Conservation (phyloP, 2,329 filamentous ascomycete species). For the Penicillium sp. region DNA sequence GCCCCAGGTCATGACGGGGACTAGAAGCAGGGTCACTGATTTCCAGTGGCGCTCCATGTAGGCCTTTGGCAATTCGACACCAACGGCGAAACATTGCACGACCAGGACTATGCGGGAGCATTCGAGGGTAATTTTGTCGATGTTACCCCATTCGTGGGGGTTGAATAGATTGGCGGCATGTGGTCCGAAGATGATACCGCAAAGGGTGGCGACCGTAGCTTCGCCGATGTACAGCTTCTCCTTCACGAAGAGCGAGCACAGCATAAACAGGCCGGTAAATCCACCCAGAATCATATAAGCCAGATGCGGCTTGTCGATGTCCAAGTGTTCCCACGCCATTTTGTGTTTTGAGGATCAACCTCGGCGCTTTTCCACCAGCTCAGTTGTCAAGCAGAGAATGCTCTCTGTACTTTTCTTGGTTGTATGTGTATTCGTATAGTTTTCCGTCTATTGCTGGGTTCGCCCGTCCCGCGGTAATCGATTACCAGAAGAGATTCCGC, state of each 20-base stretch:
- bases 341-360: slow-evolving; percentile 17
- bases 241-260: slow-evolving; percentile 97
- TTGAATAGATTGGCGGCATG: slow-evolving; percentile 69
- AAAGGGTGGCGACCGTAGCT: slow-evolving; percentile 83
- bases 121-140: slow-evolving; percentile 70
- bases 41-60: slow-evolving; percentile 99
- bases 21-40: slow-evolving; percentile 82
- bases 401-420: neutral
- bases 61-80: slow-evolving; percentile 68
- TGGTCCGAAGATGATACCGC: slow-evolving; percentile 72
- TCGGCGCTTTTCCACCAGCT: neutral
- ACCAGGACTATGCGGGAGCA: slow-evolving; percentile 73
- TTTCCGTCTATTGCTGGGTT: neutral
- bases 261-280: slow-evolving; percentile 97
- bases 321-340: slow-evolving; percentile 58
- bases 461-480: slow-evolving; percentile 15
- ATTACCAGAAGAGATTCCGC: slow-evolving; percentile 31
- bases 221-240: slow-evolving; percentile 98
- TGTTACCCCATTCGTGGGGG: slow-evolving; percentile 65
- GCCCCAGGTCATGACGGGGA: slow-evolving; percentile 97
- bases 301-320: slow-evolving; percentile 91
- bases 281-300: slow-evolving; percentile 98
- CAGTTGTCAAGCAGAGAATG: too few relatives aligned
- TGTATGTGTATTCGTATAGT: neutral
- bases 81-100: slow-evolving; percentile 74